phyloP scores from a whole-genome alignment of 257 asterid species.

The Plantago major region DNA sequence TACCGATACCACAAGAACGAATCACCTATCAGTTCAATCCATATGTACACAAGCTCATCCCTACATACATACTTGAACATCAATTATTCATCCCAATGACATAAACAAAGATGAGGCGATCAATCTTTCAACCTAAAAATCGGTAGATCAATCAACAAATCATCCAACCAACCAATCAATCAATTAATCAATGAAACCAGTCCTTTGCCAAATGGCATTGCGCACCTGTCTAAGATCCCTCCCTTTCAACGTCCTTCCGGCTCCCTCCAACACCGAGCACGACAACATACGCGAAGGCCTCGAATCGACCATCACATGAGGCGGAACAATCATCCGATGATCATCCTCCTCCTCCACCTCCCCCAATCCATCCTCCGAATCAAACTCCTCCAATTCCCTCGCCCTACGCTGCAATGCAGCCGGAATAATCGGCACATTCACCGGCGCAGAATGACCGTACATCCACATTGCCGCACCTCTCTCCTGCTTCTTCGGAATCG shows the following conservation, averaged over 20 bases:
- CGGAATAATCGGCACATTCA: slow-evolving; percentile 49
- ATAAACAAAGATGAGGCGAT: too few species aligned
- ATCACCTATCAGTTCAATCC: too few species aligned
- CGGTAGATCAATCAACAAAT: neutral
- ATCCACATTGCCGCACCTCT: slow-evolving; percentile 24
- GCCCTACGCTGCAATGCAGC: slow-evolving; percentile 32
- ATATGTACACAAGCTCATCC: too few species aligned
- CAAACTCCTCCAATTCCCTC: slow-evolving; percentile 34
- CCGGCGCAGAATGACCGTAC: slow-evolving; percentile 62
- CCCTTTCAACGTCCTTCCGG: slow-evolving; percentile 75
- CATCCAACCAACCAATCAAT: neutral
- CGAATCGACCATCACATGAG: slow-evolving; percentile 57
- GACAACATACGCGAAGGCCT: slow-evolving; percentile 44
- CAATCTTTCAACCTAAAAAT: too few species aligned
- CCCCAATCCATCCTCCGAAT: slow-evolving; percentile 23
- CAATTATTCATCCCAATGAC: too few species aligned
- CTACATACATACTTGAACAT: too few species aligned
- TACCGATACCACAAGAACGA: too few species aligned
- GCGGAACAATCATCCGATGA: slow-evolving; percentile 39
- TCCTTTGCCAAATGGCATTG: slow-evolving; percentile 56
- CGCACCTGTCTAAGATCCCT: slow-evolving; percentile 79
- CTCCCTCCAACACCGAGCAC: slow-evolving; percentile 68
- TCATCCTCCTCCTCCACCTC: slow-evolving; percentile 28
- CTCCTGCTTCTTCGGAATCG: slow-evolving; percentile 50
- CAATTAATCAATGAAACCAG: slow-evolving; percentile 56